A percentile compares a stretch with the other conserved stretches of the same genome.
Evolutionary conservation across 2,329 filamentous ascomycete species (phyloP).

Genomic region (Diaporthe citri): DNA sequence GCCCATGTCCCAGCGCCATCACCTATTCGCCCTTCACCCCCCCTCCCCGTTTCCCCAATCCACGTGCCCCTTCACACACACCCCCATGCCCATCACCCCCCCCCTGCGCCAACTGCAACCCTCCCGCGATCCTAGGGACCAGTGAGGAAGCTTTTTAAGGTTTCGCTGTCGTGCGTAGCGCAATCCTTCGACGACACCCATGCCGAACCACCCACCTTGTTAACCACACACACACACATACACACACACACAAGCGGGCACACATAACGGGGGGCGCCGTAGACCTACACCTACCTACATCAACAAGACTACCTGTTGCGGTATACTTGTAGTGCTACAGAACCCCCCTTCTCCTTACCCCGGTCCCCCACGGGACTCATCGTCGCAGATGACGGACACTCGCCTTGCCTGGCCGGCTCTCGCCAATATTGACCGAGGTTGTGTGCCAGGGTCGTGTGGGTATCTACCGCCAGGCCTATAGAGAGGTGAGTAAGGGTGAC

Average conservation of each 20-base stretch:
- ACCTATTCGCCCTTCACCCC: not conserved
- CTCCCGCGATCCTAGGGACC: not conserved
- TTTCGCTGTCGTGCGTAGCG: conserved; percentile 14
- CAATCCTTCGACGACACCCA: not conserved
- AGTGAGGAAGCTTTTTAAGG: conserved; percentile 6
- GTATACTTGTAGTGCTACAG: too few relatives aligned
- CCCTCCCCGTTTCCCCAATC: not conserved
- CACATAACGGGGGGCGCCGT: not conserved
- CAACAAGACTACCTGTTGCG: not conserved
- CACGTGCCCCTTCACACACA: conserved; percentile 8
- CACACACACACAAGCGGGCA: too few relatives aligned
- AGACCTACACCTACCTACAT: not conserved
- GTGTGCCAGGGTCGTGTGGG: not conserved
- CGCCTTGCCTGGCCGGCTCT: not conserved
- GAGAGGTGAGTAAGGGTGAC: not conserved
- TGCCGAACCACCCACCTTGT: not conserved
- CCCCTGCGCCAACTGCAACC: conserved; percentile 22
- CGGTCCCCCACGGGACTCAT: not conserved
- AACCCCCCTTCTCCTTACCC: too few relatives aligned
- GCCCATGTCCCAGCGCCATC: not conserved
- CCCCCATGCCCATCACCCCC: not conserved
- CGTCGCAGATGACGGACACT: not conserved
- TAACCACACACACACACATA: not conserved
- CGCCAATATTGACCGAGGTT: not conserved
- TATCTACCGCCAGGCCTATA: not conserved